Evolutionary conservation across 225 moss, liverwort and hornwort genomes (phyloP), one percentile per base, ranked within the genome.

Genomic region (Bryoerythrophyllum caledonicum): DNA sequence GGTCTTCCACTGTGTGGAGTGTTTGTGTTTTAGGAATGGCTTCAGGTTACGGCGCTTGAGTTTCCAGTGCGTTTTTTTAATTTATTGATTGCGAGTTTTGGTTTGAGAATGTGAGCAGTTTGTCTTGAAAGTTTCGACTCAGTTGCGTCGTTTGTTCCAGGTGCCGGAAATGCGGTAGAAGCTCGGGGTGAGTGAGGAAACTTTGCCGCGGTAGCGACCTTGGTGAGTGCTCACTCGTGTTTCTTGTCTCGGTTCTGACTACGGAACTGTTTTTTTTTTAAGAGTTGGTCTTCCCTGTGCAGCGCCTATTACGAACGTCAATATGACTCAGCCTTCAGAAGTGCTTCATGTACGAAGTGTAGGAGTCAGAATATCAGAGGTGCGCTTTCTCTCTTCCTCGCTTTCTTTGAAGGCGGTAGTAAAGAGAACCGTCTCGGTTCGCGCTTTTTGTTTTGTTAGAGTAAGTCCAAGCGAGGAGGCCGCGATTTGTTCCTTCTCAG

Each of bases 301-400:
- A 87, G 84, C 54, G 65, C 74, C 52, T 40, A 34, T 58, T n/a
- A 48, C 63, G 25, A 82, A 74, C 59, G 44, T 76, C 72, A 86
- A 83, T 70, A 96, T 96, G 96, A 92, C 92, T 12, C 92, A 96
- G 77, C 90, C 92, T 67, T 94, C 94, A 26, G 88, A 85, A 72
- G 94, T 91, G 57, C 91, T 92, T 26, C 94, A 92, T 65, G 80
- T 92, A 60, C 88, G 87, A 71, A 91, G 81, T 74, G 87, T 90
- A 66, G 92, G 91, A 52, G 87, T 94, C 53, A 83, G 87, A 80
- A 87, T 94, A 82, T 83, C 94, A 40, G 96, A 96, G 96, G 94
- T 96, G 27, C 38, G 65, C 17, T 73, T 73, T 79, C 37, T 75
- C 24, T 52, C 51, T 76, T 60, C 43, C 30, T 44, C n/a, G n/a